Evolutionary conservation across 2,329 filamentous ascomycete species (phyloP), one percentile per base, ranked within the genome.

Genomic region (Aspergillus sp.): DNA sequence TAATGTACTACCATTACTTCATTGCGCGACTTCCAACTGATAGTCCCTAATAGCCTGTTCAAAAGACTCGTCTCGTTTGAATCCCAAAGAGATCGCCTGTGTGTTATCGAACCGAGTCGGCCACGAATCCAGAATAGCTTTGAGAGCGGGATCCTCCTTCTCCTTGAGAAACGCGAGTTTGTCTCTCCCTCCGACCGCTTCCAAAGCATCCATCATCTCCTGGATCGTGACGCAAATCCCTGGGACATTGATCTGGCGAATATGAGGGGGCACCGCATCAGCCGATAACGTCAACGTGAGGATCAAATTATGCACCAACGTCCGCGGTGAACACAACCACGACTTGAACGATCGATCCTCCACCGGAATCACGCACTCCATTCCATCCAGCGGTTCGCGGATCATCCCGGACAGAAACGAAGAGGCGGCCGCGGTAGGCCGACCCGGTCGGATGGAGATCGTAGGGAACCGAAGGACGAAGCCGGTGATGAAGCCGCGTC

Each of bases 321-420:
- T 81, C 56, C 77, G 78, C 1, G 84, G 85, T 52, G 82, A 83
- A 71, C 81, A 82, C 22, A 87, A 66, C 75, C 82, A 86, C 1
- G 81, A 82, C 46, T 75, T 73, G 69, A 86, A 86, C 0, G 65
- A 63, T 3, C 84, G 75, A 39, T 77, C 69, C 36, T 86, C 69
- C 9, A 85, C 82, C 2, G 77, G 77, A 58, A 87, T 80, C 0
- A 84, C 71, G 59, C 82, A 85, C 63, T 80, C 77, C 54, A 80
- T 70, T 3, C 85, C 85, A 42, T 81, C 77, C 67, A 89, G 77
- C 0, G 86, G 85, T 74, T 89, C 86, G 22, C 86, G 80, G 56
- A 88, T 85, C 72, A 89, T 87, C 12, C 86, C 86, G 0, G 71
- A 86, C 10, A 87, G 76, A 66, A 88, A 89, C 0, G 84, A 85